A percentile compares a stretch with the other conserved stretches of the same genome.
Conservation (phyloP, 768 basidiomycete species). For the Leccinellum albellum region DNA sequence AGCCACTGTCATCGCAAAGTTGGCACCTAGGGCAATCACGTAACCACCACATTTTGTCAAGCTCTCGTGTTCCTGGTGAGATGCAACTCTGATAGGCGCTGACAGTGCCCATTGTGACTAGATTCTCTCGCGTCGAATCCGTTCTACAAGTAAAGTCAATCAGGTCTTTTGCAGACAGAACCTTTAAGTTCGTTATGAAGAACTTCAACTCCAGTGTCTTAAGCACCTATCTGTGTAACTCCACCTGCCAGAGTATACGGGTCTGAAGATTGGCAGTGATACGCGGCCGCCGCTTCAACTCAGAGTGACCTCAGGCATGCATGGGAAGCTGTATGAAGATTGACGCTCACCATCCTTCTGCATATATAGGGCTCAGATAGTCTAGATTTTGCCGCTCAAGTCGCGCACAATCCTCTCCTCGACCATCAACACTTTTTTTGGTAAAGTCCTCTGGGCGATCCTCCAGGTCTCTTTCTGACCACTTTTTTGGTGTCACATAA, state of each 20-base stretch:
- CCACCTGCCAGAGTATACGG: no score
- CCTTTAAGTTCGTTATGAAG: not conserved
- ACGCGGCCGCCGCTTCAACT: not conserved
- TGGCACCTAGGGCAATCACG: not conserved
- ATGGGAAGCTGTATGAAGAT: not conserved
- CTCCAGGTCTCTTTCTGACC: not conserved
- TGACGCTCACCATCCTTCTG: not conserved
- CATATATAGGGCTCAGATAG: no score
- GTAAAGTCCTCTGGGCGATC: not conserved
- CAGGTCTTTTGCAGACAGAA: not conserved
- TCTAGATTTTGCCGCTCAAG: not conserved
- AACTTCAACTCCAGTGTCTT: not conserved
- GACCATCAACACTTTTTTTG: not conserved
- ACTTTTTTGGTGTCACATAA: not conserved
- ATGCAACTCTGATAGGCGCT: not conserved
- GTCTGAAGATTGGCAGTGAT: not conserved
- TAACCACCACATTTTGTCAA: not conserved
- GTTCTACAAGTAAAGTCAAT: not conserved
- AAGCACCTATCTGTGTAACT: not conserved
- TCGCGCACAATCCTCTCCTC: no score
- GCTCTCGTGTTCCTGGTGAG: not conserved
- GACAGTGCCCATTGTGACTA: not conserved
- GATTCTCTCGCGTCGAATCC: not conserved
- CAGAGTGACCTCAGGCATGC: not conserved
- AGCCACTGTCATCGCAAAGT: not conserved